phyloP scores from a whole-genome alignment of 495 filamentous ascomycete genomes.

The Trypethelium eluteriae region DNA sequence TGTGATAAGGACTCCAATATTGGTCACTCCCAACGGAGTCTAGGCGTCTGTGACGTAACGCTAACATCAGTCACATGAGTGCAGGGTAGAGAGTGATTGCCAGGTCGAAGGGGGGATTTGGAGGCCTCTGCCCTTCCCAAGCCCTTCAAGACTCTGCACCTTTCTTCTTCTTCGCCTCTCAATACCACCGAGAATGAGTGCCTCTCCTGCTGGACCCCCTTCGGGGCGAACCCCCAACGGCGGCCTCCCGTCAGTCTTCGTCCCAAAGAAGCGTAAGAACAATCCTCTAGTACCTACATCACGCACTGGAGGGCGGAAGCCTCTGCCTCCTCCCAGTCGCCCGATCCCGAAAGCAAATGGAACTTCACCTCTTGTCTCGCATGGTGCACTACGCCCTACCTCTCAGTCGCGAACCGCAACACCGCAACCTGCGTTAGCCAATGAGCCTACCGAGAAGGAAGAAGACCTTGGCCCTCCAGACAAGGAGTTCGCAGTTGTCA shows the following conservation, averaged over 20 bases:
- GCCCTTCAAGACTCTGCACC: background rate
- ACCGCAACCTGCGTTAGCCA: slow-evolving; percentile 15
- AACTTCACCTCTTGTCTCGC: background rate
- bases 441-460: slow-evolving; percentile 36
- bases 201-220: slow-evolving; percentile 45
- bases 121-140: too few relatives aligned
- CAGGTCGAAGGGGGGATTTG: too few relatives aligned
- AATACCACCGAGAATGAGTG: slow-evolving; percentile 44
- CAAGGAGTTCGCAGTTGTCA: slow-evolving; percentile 63
- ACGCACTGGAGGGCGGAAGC: background rate
- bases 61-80: too few relatives aligned
- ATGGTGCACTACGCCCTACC: background rate
- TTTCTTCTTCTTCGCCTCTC: slow-evolving; percentile 14
- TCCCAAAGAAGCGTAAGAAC: slow-evolving; percentile 21
- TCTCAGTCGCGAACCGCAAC: slow-evolving; percentile 12
- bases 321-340: background rate
- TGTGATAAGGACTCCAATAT: too few relatives aligned
- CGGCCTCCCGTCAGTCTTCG: slow-evolving; percentile 16
- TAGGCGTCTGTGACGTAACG: too few relatives aligned
- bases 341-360: background rate
- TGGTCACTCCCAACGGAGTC: too few relatives aligned
- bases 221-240: slow-evolving; percentile 41
- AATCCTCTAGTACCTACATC: background rate
- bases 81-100: too few relatives aligned
- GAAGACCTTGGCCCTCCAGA: slow-evolving; percentile 34